phyloP scores from a whole-genome alignment of 768 basidiomycete genomes.

The Hypholoma sublateritium region DNA sequence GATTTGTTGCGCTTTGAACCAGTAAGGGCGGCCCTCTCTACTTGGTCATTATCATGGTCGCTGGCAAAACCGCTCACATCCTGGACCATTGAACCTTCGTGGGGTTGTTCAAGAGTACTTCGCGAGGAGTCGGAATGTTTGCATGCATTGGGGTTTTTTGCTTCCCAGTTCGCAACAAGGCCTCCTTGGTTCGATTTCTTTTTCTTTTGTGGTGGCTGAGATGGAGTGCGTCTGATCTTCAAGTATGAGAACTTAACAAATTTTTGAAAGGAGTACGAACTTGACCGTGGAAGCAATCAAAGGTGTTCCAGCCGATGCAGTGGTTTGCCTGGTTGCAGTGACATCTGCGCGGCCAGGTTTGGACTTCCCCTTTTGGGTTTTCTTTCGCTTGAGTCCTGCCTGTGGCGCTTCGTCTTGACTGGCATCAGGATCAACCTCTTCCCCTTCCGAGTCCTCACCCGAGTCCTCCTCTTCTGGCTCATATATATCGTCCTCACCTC shows the following conservation, averaged over 20 bases:
- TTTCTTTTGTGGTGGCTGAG: background rate
- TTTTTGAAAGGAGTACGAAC: too few species aligned
- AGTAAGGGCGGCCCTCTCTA: too few species aligned
- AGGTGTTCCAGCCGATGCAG: background rate
- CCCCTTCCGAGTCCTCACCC: background rate
- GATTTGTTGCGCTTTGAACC: too few species aligned
- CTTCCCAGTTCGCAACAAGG: background rate
- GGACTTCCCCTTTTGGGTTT: conserved; percentile 7
- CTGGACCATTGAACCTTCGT: conserved; percentile 11
- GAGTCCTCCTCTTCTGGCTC: too few species aligned
- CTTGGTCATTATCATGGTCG: too few species aligned
- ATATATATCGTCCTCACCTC: too few species aligned
- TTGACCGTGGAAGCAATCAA: background rate
- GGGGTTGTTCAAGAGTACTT: background rate
- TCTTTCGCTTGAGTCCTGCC: conserved; percentile 2
- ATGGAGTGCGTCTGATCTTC: background rate
- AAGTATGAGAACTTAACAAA: too few species aligned
- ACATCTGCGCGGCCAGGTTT: background rate
- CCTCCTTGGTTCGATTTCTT: background rate
- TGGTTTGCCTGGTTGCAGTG: background rate
- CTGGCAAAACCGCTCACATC: conserved; percentile 4
- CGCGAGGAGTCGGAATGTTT: background rate
- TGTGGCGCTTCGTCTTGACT: background rate
- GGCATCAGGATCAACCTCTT: background rate
- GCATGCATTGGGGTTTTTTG: background rate